Evolutionary conservation across 1,284 basidiomycete genomes (phyloP), one percentile per base, ranked within the genome.

Genomic region (Irpex lacteus): DNA sequence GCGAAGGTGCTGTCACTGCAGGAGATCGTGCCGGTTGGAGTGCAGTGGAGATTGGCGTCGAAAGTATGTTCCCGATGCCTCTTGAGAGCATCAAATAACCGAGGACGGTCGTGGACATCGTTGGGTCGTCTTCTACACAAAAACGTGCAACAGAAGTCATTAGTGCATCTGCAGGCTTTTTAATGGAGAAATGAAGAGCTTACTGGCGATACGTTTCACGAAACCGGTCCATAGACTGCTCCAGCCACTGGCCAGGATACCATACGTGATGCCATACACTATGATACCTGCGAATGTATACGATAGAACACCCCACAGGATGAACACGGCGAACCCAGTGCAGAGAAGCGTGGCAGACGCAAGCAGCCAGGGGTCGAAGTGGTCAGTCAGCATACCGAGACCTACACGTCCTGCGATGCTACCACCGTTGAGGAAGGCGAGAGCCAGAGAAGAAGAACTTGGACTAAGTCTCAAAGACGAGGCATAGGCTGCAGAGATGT

Each of bases 291-390:
- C 66, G 2, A 71, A 65, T 3, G 66, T 62, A 9, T 70, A 68
- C 0, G 72, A 68, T 0, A 71, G 56, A 1, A 71, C 63, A 1
- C 74, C 74, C 74, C 74, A 75, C 0, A 75, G 60, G n/a, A 74
- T 38, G 36, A 74, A 68, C 0, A 72, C 71, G 11, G 67, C 54
- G 3, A 73, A 34, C 18, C 67, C 67, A 11, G 71, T 66, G 1
- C 65, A 53, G 19, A 67, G 37, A 49, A 71, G 63, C 0, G 70
- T 70, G 8, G 38, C 36, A 5, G 68, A 56, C 0, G 69, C 73
- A 40, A 75, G 66, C 6, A 67, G 53, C 65, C 72, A 72, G 1
- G 73, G 72, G 19, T 63, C 68, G 57, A 72, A 55, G 13, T 59
- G 59, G 63, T 75, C 74, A 11, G 69, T 67, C 4, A 74, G 62